Base-by-base conservation (phyloP, 1,139 yeast species). In the Kodamaea anthophila region DNA sequence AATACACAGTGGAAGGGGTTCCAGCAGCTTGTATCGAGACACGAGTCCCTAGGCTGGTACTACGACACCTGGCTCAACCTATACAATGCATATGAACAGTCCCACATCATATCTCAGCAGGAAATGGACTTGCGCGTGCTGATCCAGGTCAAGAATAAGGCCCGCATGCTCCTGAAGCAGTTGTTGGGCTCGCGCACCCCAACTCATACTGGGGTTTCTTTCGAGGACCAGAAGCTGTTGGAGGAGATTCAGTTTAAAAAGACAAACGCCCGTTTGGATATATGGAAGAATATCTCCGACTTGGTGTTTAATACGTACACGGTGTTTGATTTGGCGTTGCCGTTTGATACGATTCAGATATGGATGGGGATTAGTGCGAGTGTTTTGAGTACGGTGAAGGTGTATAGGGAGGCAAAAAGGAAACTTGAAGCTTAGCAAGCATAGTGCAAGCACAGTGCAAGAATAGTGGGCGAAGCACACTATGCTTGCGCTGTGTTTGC, bases 301-400 rank as follows among this genome's bases (percentile, higher is more conserved):
- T 52, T 66, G 32, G 47, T 59, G 7, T 66, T 66, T 44, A 65
- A 65, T 38, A 45, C 63, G 20, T 66, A 65, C 40, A 63, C 70
- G 1, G 71, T 66, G n/a, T 66, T 65, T 43, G 38, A 51, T 24
- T 36, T 60, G 36, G 46, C 52, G 13, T 53, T 66, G 28, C 72
- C 70, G 5, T 66, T 66, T 43, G 58, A 51, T 21, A 65, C 72
- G 24, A 42, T 63, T 26, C 73, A 66, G 41, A 65, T 65, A 15
- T 66, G 71, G 72, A 60, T 65, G 64, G 73, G 73, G 6, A 60
- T 66, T 21, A 51, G 57, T 40, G 71, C 73, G 6, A 51, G 69
- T 6, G 35, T 48, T 11, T 52, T 66, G 39, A 62, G 70, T 41
- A 53, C 63, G 5, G 41, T 54, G 29, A 66, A 65, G 45, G 43